phyloP scores from a whole-genome alignment of 164 flowering plant genomes.

The Umbellularia californica region DNA sequence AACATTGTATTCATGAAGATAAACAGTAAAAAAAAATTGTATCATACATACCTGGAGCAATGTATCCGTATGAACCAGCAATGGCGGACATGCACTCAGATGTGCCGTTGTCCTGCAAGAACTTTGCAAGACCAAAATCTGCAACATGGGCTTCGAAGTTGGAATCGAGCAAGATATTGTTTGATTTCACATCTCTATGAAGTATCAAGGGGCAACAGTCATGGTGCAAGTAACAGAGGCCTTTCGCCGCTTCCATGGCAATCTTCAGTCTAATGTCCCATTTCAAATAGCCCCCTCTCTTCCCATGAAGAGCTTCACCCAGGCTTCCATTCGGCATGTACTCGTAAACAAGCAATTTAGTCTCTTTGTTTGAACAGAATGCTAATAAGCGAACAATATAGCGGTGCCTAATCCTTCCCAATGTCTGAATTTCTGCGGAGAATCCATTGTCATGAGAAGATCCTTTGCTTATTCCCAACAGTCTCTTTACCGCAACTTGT shows the following conservation, averaged over 20 bases:
- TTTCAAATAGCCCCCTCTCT: slow-evolving; percentile 44
- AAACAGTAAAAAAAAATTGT: neutral
- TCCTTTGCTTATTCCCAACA: slow-evolving; percentile 47
- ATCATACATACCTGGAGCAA: slow-evolving; percentile 62
- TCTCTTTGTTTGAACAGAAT: slow-evolving; percentile 57
- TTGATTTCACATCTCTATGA: slow-evolving; percentile 77
- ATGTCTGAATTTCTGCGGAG: slow-evolving; percentile 56
- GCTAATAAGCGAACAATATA: slow-evolving; percentile 61
- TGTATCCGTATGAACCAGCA: slow-evolving; percentile 85
- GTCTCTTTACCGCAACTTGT: slow-evolving; percentile 60
- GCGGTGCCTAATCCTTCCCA: slow-evolving; percentile 66
- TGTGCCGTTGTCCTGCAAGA: slow-evolving; percentile 54
- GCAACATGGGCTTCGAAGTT: slow-evolving; percentile 78
- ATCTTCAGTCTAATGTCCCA: slow-evolving; percentile 67
- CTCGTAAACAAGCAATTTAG: slow-evolving; percentile 70
- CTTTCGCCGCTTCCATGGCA: slow-evolving; percentile 69
- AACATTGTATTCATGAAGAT: neutral
- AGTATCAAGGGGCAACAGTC: slow-evolving; percentile 68
- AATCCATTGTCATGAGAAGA: slow-evolving; percentile 68
- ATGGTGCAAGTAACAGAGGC: slow-evolving; percentile 73
- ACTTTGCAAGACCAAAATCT: slow-evolving; percentile 77
- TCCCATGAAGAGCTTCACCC: slow-evolving; percentile 71
- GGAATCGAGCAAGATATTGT: slow-evolving; percentile 62
- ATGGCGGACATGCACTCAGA: slow-evolving; percentile 81
- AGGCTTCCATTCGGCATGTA: slow-evolving; percentile 81